phyloP scores from a whole-genome alignment of 2,329 filamentous ascomycete species.

The Xylaria polymorpha region DNA sequence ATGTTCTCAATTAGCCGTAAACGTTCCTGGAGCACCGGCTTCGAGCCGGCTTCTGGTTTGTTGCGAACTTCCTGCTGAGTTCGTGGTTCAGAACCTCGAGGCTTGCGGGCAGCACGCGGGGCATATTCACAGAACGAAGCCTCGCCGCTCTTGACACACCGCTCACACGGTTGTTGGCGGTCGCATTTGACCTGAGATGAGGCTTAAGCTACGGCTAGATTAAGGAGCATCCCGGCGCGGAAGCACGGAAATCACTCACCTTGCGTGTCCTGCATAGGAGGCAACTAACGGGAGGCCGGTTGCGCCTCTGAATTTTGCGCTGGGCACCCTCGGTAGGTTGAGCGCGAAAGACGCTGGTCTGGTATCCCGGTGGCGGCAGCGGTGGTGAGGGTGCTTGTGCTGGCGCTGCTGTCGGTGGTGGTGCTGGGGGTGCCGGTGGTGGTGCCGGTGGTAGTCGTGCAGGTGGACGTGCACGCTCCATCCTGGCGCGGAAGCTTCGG shows the following conservation, averaged over 20 bases:
- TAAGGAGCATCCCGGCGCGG: slow-evolving; percentile 6
- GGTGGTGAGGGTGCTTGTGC: not conserved
- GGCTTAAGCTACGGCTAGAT: slow-evolving; percentile 27
- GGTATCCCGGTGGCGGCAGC: slow-evolving; percentile 42
- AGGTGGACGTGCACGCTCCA: slow-evolving; percentile 48
- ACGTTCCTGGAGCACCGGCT: slow-evolving; percentile 51
- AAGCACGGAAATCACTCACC: slow-evolving; percentile 41
- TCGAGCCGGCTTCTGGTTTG: slow-evolving; percentile 47
- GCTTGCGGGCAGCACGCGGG: slow-evolving; percentile 50
- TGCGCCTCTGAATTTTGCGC: slow-evolving; percentile 54
- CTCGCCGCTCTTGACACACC: slow-evolving; percentile 54
- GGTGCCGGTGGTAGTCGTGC: slow-evolving; percentile 3
- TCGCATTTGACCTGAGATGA: slow-evolving; percentile 53
- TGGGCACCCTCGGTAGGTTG: slow-evolving; percentile 51
- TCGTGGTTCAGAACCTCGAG: slow-evolving; percentile 48
- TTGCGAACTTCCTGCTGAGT: slow-evolving; percentile 46
- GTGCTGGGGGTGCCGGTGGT: slow-evolving; percentile 8
- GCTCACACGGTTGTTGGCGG: slow-evolving; percentile 54
- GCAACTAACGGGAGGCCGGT: slow-evolving; percentile 53
- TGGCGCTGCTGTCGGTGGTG: not conserved
- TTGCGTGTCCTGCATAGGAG: slow-evolving; percentile 52
- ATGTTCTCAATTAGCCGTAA: slow-evolving; percentile 54
- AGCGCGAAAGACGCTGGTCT: slow-evolving; percentile 53
- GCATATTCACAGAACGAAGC: slow-evolving; percentile 54
- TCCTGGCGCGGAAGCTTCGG: slow-evolving; percentile 43